Base-by-base conservation (phyloP, 768 basidiomycete genomes). In the Clavaria fumosa region DNA sequence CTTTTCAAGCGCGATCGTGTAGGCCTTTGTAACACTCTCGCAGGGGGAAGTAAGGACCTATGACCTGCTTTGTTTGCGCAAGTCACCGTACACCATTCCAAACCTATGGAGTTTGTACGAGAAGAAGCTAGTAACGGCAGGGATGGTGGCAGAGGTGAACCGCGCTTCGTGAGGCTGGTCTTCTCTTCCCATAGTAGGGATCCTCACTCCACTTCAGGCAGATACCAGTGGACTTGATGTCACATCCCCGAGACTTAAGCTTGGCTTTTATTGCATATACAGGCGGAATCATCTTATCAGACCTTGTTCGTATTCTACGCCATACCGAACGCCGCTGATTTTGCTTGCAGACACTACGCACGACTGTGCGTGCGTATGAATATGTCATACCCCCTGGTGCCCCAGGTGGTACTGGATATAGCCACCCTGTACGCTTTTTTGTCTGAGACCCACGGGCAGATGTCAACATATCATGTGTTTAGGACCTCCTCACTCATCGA, bases 61-160 rank as follows among this genome's bases (percentile, higher is more conserved):
- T 50, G 86, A 90, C 51, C 47, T 89, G n/a, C 59, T 70, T 9
- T 77, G 81, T 41, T 60, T 72, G 11, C 61, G 69, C 14, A 64
- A 77, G 42, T 82, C 83, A 0, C 62, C 66, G 7, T 84, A 79
- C 47, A 63, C 59, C 12, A 68, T 83, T 23, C 75, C 77, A 2
- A 86, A 88, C 48, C 59, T 79, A 47, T 91, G 86, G 89, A 62
- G 61, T 15, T 46, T 72, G 21, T 76, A 83, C 46, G 74, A 82
- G 52, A 68, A 77, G 41, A 69, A 69, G 58, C 54, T 61, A 49
- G 47, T 52, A 32, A 52, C 59, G 0, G 60, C 54, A 35, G 66
- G 63, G 18, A 58, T 58, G 53, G 61, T 55, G 48, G 63, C 47
- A 34, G 55, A 37, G 46, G 43, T 47, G 15, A 48, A 38, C 30